A percentile compares a stretch with the other conserved stretches of the same genome.
Evolutionary conservation across 371 early-diverging fungal species (phyloP).

Genomic region (Mortierella sp.): DNA sequence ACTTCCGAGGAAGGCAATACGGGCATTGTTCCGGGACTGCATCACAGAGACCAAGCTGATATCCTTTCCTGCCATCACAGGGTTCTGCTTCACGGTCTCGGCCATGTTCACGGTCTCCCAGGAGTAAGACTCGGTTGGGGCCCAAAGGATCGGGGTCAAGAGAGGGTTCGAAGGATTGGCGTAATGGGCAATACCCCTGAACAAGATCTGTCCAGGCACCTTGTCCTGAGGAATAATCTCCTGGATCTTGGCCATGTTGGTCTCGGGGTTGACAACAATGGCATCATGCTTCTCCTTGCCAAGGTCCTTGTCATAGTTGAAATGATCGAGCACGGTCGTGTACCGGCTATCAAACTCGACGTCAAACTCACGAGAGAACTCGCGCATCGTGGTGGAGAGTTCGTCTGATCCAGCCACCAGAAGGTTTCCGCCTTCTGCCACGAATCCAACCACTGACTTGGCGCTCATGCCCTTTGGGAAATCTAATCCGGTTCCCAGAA

Average conservation of each 20-base stretch:
- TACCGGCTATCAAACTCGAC: constrained; percentile 78
- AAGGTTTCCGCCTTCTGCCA: constrained; percentile 93
- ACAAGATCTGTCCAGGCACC: constrained; percentile 68
- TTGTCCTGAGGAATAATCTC: constrained; percentile 54
- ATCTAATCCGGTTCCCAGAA: too few species aligned
- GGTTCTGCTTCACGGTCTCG: constrained; percentile 52
- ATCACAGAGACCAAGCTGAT: constrained; percentile 79
- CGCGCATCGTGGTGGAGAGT: constrained; percentile 76
- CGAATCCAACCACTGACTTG: constrained; percentile 80
- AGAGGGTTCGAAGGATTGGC: constrained; percentile 67
- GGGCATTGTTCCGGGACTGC: constrained; percentile 91
- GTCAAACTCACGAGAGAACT: constrained; percentile 88
- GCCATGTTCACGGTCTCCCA: constrained; percentile 53
- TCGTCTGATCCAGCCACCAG: constrained; percentile 75
- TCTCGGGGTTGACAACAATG: constrained; percentile 53
- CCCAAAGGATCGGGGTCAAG: constrained; percentile 73
- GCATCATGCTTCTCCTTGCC: constrained; percentile 54
- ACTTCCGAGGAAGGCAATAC: constrained; percentile 88
- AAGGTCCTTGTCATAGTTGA: constrained; percentile 54
- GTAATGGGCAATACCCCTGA: constrained; percentile 81
- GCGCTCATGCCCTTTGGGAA: constrained; percentile 62
- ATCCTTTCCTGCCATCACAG: constrained; percentile 59
- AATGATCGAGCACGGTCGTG: constrained; percentile 77
- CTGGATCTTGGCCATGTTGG: constrained; percentile 51
- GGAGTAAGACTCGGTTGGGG: constrained; percentile 70